These are phyloP conservation scores for Aleurites moluccanus DNA, from an alignment of 441 rosid species.

Conservation along the genomic window DNA sequence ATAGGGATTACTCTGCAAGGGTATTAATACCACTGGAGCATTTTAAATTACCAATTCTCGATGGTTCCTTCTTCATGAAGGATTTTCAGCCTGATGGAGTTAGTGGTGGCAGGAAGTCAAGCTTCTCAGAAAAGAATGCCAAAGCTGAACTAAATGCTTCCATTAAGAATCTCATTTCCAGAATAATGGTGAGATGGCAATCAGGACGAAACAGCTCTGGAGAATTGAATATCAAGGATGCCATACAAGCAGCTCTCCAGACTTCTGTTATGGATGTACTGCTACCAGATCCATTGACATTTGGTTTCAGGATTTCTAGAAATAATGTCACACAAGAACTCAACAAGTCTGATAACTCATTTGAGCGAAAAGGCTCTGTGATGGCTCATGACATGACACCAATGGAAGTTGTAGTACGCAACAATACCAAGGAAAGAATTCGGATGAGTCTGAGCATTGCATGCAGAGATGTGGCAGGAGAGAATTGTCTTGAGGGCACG, in stretches of 20 bases:
- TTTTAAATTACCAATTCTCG: constrained; percentile 90
- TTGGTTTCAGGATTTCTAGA: constrained; percentile 78
- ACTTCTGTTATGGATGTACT: constrained; percentile 92
- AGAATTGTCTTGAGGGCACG: constrained; percentile 79
- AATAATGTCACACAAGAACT: constrained; percentile 33
- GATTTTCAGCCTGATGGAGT: constrained; percentile 57
- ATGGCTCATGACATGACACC: constrained; percentile 82
- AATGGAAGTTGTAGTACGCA: constrained; percentile 82
- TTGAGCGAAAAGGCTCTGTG: constrained; percentile 50
- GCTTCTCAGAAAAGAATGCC: constrained; percentile 82
- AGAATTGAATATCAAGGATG: constrained; percentile 83
- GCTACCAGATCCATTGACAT: constrained; percentile 95
- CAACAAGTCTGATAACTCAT: constrained; percentile 25
- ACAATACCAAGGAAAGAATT: constrained; percentile 84
- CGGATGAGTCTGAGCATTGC: constrained; percentile 75
- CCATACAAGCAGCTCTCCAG: constrained; percentile 85
- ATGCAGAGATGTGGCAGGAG: constrained; percentile 96
- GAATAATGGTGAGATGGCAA: constrained; percentile 92
- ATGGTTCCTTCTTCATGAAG: constrained; percentile 76
- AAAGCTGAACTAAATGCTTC: constrained; percentile 86
- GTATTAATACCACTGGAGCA: constrained; percentile 93
- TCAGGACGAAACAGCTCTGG: constrained; percentile 96
- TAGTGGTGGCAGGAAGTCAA: constrained; percentile 43
- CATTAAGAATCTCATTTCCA: constrained; percentile 82
- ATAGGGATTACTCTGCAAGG: constrained; percentile 88